Base-by-base conservation (phyloP, 495 filamentous ascomycete genomes). In the Xylaria grammica region DNA sequence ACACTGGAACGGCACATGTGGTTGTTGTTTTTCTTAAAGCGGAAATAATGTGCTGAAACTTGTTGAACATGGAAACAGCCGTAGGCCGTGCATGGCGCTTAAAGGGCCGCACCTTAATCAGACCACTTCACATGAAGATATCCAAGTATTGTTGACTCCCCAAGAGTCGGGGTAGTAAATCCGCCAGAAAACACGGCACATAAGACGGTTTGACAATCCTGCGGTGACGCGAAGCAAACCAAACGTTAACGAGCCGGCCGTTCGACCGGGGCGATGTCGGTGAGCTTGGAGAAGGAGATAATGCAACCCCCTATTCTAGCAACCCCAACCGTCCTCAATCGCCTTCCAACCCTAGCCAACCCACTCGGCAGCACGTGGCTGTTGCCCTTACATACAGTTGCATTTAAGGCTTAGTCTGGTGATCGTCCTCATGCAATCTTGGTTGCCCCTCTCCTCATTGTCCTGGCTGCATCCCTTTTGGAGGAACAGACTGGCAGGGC, bases 391-490 rank as follows among this genome's bases (percentile, higher is more conserved):
- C 26, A 45, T 58, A 26, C 38, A 19, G 38, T 56, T 26, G 4
- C 52, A 56, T 42, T 20, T 56, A 40, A 22, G 52, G 30, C 30
- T 56, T 26, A 27, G 52, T n/a, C 52, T 22, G 26, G 52, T 45
- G 54, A 58, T 45, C 36, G 13, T 58, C 54, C 36, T 58, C 54
- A 26, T 45, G 36, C 38, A 20, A 58, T 58, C 38, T 56, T 26
- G 53, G 53, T 42, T 42, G 3, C 32, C 54, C 24, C 54, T 29
- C 19, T 45, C 54, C 54, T 20, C 32, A 36, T 58, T 38, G 38
- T 24, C 19, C 40, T 15, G 13, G 24, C 45, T 24, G 19, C 40
- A 58, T 22, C 38, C 24, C 32, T 45, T 26, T 26, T 26, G 13
- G 22, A 20, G 11, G 36, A 32, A 20, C n/a, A 30, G 36, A 45